Evolutionary conservation across 2,329 filamentous ascomycete species (phyloP).

Genomic region (Aureobasidium sp.): DNA sequence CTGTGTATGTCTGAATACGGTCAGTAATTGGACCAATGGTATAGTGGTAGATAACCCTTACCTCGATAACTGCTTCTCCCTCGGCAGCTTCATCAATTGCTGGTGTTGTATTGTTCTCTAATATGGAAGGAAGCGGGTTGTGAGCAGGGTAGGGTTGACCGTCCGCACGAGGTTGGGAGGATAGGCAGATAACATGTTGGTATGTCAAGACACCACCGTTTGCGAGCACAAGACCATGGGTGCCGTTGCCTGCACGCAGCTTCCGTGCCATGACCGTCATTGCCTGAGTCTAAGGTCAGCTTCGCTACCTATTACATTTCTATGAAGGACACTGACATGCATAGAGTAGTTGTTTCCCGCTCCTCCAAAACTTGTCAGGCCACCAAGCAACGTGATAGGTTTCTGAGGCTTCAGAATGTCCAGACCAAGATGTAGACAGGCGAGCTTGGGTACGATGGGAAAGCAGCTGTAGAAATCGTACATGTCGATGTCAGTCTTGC

Average conservation of each 20-base stretch:
- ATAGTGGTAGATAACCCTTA: too few species aligned
- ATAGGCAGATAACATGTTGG: conserved; percentile 54
- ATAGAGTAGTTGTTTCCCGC: conserved; percentile 65
- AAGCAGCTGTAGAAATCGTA: conserved; percentile 62
- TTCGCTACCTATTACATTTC: too few species aligned
- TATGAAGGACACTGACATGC: conserved; percentile 53
- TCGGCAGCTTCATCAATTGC: conserved; percentile 34
- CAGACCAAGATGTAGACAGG: conserved; percentile 50
- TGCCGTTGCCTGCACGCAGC: conserved; percentile 38
- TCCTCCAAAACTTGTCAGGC: conserved; percentile 59
- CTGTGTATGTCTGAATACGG: conserved; percentile 47
- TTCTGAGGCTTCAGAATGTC: conserved; percentile 38
- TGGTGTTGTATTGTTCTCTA: conserved; percentile 31
- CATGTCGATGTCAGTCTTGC: conserved; percentile 46
- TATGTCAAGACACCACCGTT: conserved; percentile 60
- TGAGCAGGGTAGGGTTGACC: conserved; percentile 37
- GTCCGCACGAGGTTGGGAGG: conserved; percentile 33
- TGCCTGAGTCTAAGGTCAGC: too few species aligned
- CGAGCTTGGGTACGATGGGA: conserved; percentile 60
- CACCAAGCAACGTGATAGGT: conserved; percentile 53
- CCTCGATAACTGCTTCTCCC: conserved; percentile 46
- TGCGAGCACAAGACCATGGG: conserved; percentile 51
- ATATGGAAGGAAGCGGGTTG: conserved; percentile 37
- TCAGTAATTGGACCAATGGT: background rate
- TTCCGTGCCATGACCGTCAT: conserved; percentile 49